Percentiles rank a stretch among this genome's conserved stretches.
Conservation (phyloP, 2,329 filamentous ascomycete species). For the Neonectria faginata region DNA sequence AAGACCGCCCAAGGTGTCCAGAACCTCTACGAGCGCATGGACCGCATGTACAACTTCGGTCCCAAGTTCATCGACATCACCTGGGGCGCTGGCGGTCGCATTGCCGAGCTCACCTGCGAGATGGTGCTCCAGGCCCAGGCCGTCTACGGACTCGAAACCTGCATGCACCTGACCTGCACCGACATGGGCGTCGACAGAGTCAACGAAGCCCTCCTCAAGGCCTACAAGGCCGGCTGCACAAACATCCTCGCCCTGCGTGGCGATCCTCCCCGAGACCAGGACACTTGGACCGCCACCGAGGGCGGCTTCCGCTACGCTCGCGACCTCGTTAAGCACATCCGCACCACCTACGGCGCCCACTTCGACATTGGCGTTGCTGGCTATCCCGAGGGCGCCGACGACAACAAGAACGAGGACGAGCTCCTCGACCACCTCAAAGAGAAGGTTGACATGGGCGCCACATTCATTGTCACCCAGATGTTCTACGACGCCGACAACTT, state of each 20-base stretch:
- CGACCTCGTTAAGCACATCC: conserved; percentile 89
- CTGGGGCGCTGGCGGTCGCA: conserved; percentile 94
- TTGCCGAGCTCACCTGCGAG: conserved; percentile 93
- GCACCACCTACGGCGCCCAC: conserved; percentile 75
- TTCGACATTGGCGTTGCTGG: conserved; percentile 98
- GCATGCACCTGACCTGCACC: conserved; percentile 98
- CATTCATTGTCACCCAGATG: conserved; percentile 98
- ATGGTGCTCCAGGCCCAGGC: conserved; percentile 98
- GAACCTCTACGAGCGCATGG: conserved; percentile 99
- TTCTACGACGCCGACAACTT: conserved; percentile 99
- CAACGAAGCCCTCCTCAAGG: conserved; percentile 85
- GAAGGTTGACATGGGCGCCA: conserved; percentile 93
- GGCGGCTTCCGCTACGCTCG: conserved; percentile 91
- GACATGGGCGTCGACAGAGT: conserved; percentile 96
- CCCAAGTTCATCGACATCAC: conserved; percentile 98
- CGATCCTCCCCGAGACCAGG: conserved; percentile 92
- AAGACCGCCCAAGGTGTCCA: conserved; percentile 98
- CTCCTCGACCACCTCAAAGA: conserved; percentile 95
- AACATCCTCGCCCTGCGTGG: conserved; percentile 96
- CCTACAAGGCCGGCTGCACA: conserved; percentile 95
- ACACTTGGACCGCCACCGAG: conserved; percentile 90
- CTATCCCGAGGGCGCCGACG: conserved; percentile 95
- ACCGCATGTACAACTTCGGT: conserved; percentile 95
- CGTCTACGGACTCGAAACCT: conserved; percentile 95
- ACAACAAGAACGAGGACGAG: conserved; percentile 86